Percentiles rank a stretch among this genome's conserved stretches.
These are phyloP conservation scores for Sequoiadendron giganteum DNA, from an alignment of 75 land plant genomes.

Conservation along the genomic window DNA sequence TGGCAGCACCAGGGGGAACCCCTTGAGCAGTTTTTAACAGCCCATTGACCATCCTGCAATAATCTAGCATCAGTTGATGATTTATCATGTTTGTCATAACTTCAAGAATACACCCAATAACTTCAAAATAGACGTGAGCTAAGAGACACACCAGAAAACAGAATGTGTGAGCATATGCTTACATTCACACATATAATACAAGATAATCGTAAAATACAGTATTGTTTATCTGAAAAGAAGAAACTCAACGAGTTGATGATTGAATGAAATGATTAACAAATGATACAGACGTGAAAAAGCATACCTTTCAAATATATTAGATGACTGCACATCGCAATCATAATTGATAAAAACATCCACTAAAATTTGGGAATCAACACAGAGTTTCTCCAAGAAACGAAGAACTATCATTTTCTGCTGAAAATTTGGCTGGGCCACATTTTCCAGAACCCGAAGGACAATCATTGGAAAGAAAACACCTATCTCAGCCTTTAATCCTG, in stretches of 20 bases:
- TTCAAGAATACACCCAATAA: not conserved
- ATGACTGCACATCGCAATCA: slow-evolving; percentile 99
- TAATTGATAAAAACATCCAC: slow-evolving; percentile 98
- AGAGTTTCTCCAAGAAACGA: slow-evolving; percentile 95
- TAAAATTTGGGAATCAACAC: slow-evolving; percentile 90
- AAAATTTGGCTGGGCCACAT: slow-evolving; percentile 95
- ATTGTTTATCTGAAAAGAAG: not conserved
- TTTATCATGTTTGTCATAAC: not conserved
- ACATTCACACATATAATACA: not conserved
- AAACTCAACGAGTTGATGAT: not conserved
- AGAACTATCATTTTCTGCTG: slow-evolving; percentile 99
- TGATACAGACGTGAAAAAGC: not conserved
- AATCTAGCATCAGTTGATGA: not conserved
- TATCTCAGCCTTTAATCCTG: slow-evolving; percentile 98
- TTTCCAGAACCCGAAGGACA: slow-evolving; percentile 95
- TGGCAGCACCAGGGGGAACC: slow-evolving; percentile 80
- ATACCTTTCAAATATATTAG: slow-evolving; percentile 99
- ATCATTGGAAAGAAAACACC: slow-evolving; percentile 99
- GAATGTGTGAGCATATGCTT: not conserved
- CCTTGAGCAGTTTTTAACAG: slow-evolving; percentile 99
- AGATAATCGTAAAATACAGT: not conserved
- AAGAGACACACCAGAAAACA: not conserved
- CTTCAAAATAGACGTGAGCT: not conserved
- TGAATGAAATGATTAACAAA: not conserved
- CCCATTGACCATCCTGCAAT: slow-evolving; percentile 93